A percentile compares a stretch with the other conserved stretches of the same genome.
phyloP scores from a whole-genome alignment of 2,329 filamentous ascomycete species.

The Cordyceps militaris region DNA sequence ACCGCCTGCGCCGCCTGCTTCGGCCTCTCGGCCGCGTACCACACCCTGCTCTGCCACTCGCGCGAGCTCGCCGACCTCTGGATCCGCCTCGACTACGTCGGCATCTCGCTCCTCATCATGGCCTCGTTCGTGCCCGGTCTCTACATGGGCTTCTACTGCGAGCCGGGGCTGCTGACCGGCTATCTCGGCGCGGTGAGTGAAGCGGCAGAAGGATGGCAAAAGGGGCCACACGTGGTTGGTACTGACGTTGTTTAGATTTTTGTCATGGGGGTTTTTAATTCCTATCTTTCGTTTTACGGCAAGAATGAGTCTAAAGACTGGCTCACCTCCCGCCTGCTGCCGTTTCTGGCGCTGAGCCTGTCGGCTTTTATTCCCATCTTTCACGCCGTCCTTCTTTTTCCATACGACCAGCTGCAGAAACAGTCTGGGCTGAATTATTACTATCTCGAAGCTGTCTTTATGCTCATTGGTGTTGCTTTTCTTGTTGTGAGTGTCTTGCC shows the following conservation, averaged over 20 bases:
- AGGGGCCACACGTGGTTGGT: not conserved
- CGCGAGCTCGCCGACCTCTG: constrained; percentile 26
- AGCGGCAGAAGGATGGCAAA: not conserved
- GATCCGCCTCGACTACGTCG: constrained; percentile 31
- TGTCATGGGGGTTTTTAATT: constrained; percentile 26
- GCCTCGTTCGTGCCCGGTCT: constrained; percentile 32
- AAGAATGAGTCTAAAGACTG: constrained; percentile 29
- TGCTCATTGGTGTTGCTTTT: constrained; percentile 29
- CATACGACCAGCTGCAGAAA: constrained; percentile 30
- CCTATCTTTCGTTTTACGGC: constrained; percentile 29
- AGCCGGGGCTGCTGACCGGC: constrained; percentile 23
- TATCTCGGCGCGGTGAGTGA: constrained; percentile 24
- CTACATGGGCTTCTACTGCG: constrained; percentile 35
- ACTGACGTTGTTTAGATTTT: constrained; percentile 24
- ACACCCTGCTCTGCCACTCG: constrained; percentile 35
- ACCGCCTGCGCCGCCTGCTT: constrained; percentile 30
- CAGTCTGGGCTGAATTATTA: constrained; percentile 36
- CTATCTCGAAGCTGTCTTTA: constrained; percentile 31
- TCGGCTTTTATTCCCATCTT: constrained; percentile 32
- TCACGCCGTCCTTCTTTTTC: constrained; percentile 31
- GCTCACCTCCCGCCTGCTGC: constrained; percentile 28
- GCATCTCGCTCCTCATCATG: constrained; percentile 31
- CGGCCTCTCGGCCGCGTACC: constrained; percentile 30
- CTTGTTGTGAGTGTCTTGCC: constrained; percentile 30
- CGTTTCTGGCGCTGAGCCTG: constrained; percentile 31